Evolutionary conservation across 257 asterid genomes (phyloP), one percentile per base, ranked within the genome.

Genomic region (Mitragyna speciosa): DNA sequence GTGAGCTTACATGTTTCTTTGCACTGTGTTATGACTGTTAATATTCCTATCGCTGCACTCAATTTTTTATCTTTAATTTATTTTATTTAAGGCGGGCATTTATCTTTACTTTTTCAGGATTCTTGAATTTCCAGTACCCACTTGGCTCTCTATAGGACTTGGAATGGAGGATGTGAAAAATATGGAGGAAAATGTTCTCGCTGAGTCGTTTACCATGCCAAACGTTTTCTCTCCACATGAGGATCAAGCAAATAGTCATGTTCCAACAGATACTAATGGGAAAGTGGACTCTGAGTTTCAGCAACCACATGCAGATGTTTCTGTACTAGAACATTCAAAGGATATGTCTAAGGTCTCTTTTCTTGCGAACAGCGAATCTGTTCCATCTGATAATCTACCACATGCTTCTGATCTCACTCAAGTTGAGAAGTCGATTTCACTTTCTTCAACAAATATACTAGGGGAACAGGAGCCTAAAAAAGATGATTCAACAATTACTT

Each of bases 131-230:
- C 80, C 24, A 54, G 84, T 82, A 82, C 80, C 70, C 78, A 49
- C 48, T 87, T 76, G 71, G 84, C 68, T 33, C 30, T 39, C 54
- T 65, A 8, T 76, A 66, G 84, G 82, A 82, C 78, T 84, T 75
- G 76, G 83, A 80, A 95, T 95, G 99, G 97, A 89, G 85, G 94
- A 85, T 78, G 86, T 81, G 75, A 84, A 87, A 81, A 73, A 58
- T 70, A 65, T 69, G n/a, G 74, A 76, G 30, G 90, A 79, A 80
- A 84, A 82, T 83, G 78, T 86, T 79, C 82, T 86, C 72, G 70
- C 85, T 33, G 90, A 85, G 78, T 80, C 91, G 72, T 73, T 89
- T 76, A 83, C 79, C 47, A 75, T 82, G 43, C 85, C 92, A 47
- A 82, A 76, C 68, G 68, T 82, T 19, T 76, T 87, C 56, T 77